phyloP scores from a whole-genome alignment of 2,329 filamentous ascomycete genomes.

The Biscogniauxia mediterranea region DNA sequence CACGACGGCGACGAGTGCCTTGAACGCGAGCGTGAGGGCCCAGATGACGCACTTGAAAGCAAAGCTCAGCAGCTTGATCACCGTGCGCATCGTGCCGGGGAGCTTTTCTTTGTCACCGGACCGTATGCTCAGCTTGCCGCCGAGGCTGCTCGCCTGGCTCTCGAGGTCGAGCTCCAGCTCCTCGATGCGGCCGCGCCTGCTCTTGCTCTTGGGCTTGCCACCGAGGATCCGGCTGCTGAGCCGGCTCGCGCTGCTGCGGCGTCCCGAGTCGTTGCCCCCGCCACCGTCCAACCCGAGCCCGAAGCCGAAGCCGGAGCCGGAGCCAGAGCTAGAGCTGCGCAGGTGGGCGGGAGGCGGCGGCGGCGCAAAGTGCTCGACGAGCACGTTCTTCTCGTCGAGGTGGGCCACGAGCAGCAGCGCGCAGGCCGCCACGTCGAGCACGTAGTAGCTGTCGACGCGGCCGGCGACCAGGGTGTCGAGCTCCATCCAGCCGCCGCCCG shows the following conservation, averaged over 20 bases:
- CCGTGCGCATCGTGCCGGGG: constrained; percentile 47
- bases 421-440: constrained; percentile 61
- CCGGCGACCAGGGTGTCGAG: constrained; percentile 59
- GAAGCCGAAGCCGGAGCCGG: background rate
- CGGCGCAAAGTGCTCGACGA: constrained; percentile 57
- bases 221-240: constrained; percentile 30
- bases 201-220: constrained; percentile 29
- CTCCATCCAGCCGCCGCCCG: constrained; percentile 59
- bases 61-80: constrained; percentile 51
- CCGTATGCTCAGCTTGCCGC: constrained; percentile 41
- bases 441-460: constrained; percentile 59
- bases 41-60: constrained; percentile 59
- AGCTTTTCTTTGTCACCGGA: constrained; percentile 45
- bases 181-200: constrained; percentile 45
- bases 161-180: constrained; percentile 63
- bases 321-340: constrained; percentile 19
- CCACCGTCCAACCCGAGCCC: background rate
- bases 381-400: constrained; percentile 51
- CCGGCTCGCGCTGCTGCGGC: constrained; percentile 31
- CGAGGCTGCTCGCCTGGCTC: constrained; percentile 54
- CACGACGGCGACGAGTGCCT: constrained; percentile 50
- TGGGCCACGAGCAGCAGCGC: constrained; percentile 60
- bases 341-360: constrained; percentile 50
- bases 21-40: constrained; percentile 55
- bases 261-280: constrained; percentile 1